Conservation (phyloP, 2,329 filamentous ascomycete species). For the Amauroascus niger region DNA sequence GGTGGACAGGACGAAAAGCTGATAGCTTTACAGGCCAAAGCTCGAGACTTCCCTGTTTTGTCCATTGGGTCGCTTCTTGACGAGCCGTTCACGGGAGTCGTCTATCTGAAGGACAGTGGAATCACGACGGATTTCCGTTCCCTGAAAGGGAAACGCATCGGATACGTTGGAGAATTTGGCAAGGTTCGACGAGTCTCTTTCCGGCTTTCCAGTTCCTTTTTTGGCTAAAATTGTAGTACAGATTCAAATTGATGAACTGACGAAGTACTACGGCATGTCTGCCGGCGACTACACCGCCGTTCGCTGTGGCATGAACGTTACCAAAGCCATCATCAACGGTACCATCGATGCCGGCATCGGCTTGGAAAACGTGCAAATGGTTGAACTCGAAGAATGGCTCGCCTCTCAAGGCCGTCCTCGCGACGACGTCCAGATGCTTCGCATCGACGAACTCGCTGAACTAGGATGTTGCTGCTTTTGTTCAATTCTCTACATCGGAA, state of each 20-base stretch:
- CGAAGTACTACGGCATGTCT: constrained; percentile 65
- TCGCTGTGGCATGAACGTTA: constrained; percentile 73
- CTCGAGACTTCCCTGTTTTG: constrained; percentile 60
- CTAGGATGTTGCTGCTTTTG: constrained; percentile 79
- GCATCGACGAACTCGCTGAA: constrained; percentile 70
- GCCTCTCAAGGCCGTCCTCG: constrained; percentile 51
- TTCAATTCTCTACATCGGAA: constrained; percentile 69
- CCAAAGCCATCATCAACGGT: constrained; percentile 63
- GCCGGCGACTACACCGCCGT: constrained; percentile 65
- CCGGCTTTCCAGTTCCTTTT: neutral
- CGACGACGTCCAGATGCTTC: constrained; percentile 66
- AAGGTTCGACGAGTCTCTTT: constrained; percentile 37
- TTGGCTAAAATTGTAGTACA: constrained; percentile 23
- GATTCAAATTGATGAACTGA: constrained; percentile 75
- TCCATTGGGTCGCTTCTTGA: constrained; percentile 68
- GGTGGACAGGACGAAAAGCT: neutral
- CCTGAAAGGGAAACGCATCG: constrained; percentile 65
- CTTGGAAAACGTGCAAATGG: constrained; percentile 75
- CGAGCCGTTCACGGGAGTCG: constrained; percentile 69
- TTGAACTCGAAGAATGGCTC: constrained; percentile 70
- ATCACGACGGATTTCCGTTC: constrained; percentile 67
- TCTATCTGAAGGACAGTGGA: constrained; percentile 64
- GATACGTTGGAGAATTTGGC: constrained; percentile 71
- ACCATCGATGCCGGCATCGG: constrained; percentile 66
- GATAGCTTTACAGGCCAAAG: constrained; percentile 51